Evolutionary conservation across 2,329 filamentous ascomycete species (phyloP), one percentile per base, ranked within the genome.

Genomic region (Penicillium sumatraense): DNA sequence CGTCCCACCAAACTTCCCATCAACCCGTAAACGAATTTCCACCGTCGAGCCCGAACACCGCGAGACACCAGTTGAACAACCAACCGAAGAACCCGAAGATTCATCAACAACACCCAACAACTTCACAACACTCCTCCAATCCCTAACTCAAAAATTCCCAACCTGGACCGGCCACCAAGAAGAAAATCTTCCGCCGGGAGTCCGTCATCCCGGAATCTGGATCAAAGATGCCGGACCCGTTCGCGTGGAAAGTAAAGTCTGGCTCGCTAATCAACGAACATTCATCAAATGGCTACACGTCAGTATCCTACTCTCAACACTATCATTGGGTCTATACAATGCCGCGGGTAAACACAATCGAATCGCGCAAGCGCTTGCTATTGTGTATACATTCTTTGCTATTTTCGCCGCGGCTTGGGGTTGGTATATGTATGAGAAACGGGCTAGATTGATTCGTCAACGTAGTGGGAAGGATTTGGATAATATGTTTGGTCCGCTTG

Each of bases 241-340:
- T 61, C 89, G 92, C 70, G 91, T 99, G 54, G 95, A 99, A 78
- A 92, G 91, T 58, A 99, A 99, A 77, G 93, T 99, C 26, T 99
- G 95, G 93, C 87, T 99, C 54, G 95, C 95, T 51, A 99, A 99
- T 75, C 93, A 99, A 78, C 89, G 95, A 58, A 99, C 95, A 0
- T 99, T 97, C 72, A 88, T 99, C 75, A 98, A 97, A 75, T 99
- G 95, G 95, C 91, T 98, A 79, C 93, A 98, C 73, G 92, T 99
- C 68, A 89, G 87, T 58, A 86, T 99, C 46, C 82, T 99, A 13
- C 86, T 99, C 21, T 93, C 92, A 33, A 87, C 88, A 20, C 78
- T 99, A 26, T 90, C 91, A 0, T 79, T 99, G 11, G 90, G 89
- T 20, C 79, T 99, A 24, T 97, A 93, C 78, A 93, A 96, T 65